Evolutionary conservation across 75 land plant genomes (phyloP).

Genomic region (Larix kaempferi): DNA sequence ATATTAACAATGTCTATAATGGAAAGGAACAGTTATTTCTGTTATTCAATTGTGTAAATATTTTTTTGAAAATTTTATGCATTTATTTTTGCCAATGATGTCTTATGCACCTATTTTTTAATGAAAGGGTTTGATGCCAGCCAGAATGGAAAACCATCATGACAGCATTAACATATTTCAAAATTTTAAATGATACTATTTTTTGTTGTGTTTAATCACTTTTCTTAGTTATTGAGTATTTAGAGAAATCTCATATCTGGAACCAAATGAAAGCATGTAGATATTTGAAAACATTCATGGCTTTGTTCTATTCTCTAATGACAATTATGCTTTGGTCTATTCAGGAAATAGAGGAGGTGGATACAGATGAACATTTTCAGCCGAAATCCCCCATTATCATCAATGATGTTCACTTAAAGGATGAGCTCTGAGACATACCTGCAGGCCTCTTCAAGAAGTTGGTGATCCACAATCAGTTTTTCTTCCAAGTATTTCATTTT

Average conservation of each 20-base stretch:
- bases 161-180: background rate
- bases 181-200: background rate
- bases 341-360: slow-evolving; percentile 96
- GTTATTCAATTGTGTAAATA: background rate
- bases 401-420: slow-evolving; percentile 41
- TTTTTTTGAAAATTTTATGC: background rate
- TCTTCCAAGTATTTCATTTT: too few species aligned
- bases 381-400: slow-evolving; percentile 75
- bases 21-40: background rate
- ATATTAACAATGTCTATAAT: background rate
- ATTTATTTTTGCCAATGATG: background rate
- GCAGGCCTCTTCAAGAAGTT: background rate
- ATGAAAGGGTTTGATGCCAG: background rate
- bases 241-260: background rate
- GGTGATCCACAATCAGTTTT: too few species aligned
- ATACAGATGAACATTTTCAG: slow-evolving; percentile 71
- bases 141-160: background rate
- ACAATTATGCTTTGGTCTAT: slow-evolving; percentile 3
- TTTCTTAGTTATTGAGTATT: background rate
- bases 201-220: background rate
- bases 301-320: background rate
- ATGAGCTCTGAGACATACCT: slow-evolving; percentile 27
- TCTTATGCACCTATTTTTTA: background rate
- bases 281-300: background rate
- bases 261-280: background rate